Base-by-base conservation (phyloP, 805 yeast genomes). In the Candida ovalis region DNA sequence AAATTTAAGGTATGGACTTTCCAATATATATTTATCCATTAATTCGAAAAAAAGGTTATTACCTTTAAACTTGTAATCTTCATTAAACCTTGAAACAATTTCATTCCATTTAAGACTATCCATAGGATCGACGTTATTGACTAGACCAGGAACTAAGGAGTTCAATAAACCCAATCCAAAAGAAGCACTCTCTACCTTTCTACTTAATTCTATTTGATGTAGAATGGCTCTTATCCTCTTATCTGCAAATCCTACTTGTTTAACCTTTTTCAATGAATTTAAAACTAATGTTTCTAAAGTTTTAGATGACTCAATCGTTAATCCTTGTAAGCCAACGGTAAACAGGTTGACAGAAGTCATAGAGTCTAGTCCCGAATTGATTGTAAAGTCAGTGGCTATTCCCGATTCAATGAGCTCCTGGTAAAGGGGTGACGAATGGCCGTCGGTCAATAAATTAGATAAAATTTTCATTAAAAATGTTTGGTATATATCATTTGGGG, bases 391-490 rank as follows among this genome's bases (percentile, higher is more conserved):
- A 44, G 87, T 80, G 38, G 94, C 98, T 30, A 84, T 62, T 1
- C 92, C 94, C 1, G 86, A 68, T 64, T 94, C 99, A 47, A 94
- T 86, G 47, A 94, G 71, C n/a, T 80, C 79, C 65, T 90, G 88
- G 66, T 91, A 88, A 47, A 94, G 73, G 6, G 96, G 92, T 5
- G 98, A 85, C 12, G 94, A 86, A 61, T 92, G 98, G 2, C 98
- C 98, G 62, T 88, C 96, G 55, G 84, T 78, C 30, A 94, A 71
- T 45, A 94, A 70, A 22, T 83, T 78, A 19, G 87, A 80, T 42
- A 90, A 68, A 9, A 90, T 70, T 48, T 83, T 84, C 75, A 90
- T 72, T 40, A 86, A 74, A 63, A 91, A 86, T 0, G 89, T 72
- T 45, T 82, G 84, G 59, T 86, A 85, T 9, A 76, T 73, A 57